Conservation (phyloP, 1,284 basidiomycete species). For the Apiotrichum akiyoshidainum region DNA sequence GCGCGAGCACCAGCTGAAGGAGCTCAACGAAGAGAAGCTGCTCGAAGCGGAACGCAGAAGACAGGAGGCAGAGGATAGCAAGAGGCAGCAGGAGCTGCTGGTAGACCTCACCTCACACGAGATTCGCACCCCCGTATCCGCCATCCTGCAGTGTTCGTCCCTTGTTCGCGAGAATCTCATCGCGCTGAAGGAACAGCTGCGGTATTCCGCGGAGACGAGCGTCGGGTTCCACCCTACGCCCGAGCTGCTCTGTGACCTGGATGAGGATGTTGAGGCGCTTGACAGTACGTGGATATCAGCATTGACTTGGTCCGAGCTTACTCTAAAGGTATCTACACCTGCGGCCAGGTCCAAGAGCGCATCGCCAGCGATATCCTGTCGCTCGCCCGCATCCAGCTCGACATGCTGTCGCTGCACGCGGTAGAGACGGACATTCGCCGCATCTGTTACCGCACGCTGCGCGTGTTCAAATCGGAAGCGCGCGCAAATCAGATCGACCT, state of each 20-base stretch:
- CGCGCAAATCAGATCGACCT: slow-evolving; percentile 26
- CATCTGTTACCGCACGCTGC: slow-evolving; percentile 31
- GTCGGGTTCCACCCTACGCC: slow-evolving; percentile 19
- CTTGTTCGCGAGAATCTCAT: slow-evolving; percentile 36
- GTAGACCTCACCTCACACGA: slow-evolving; percentile 40
- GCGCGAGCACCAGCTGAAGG: slow-evolving; percentile 31
- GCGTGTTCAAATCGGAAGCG: slow-evolving; percentile 27
- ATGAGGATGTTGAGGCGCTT: slow-evolving; percentile 41
- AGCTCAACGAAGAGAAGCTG: slow-evolving; percentile 33
- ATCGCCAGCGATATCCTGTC: slow-evolving; percentile 52
- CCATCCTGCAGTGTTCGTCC: slow-evolving; percentile 34
- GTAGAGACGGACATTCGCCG: slow-evolving; percentile 35
- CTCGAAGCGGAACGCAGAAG: slow-evolving; percentile 28
- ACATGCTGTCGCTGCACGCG: slow-evolving; percentile 27
- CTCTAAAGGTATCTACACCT: slow-evolving; percentile 32
- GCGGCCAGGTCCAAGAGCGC: slow-evolving; percentile 51
- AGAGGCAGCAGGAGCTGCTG: slow-evolving; percentile 34
- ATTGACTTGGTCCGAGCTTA: not conserved
- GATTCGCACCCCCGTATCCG: slow-evolving; percentile 33
- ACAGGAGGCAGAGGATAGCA: slow-evolving; percentile 27
- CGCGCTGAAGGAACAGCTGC: slow-evolving; percentile 22
- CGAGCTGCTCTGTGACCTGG: slow-evolving; percentile 32
- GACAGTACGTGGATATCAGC: slow-evolving; percentile 21
- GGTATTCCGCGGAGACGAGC: not conserved
- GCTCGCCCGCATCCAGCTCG: slow-evolving; percentile 49